Evolutionary conservation across 2,329 filamentous ascomycete species (phyloP), one percentile per base, ranked within the genome.

Genomic region (Fusarium proliferatum): DNA sequence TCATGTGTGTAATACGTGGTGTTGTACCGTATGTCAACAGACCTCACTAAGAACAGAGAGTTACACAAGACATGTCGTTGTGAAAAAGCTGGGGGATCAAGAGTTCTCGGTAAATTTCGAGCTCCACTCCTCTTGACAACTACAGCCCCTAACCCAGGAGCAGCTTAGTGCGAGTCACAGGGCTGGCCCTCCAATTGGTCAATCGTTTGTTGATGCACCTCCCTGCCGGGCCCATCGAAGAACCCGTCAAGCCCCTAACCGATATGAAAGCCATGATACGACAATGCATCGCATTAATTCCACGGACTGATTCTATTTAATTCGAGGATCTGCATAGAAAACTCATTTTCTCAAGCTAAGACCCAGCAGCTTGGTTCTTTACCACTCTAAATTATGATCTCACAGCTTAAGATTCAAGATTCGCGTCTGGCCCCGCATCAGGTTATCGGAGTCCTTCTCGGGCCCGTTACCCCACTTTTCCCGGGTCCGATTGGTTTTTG

Each of bases 81-180:
- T 9, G 19, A 73, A 73, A 73, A 74, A 34, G 28, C 46, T 48
- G 67, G 71, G 71, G 71, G 57, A 55, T 73, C 57, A 57, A 67
- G 63, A 63, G 57, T 61, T 30, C 48, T 49, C 58, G 70, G 62
- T 71, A 61, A 73, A 68, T 71, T 61, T 59, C 43, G n/a, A 61
- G 59, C 34, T 56, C 55, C 57, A 61, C 34, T 55, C 11, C 15
- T n/a, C 15, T 39, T 42, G 33, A 19, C 39, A 42, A n/a, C 45
- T 57, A 52, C 61, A 62, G 38, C 48, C 19, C 4, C 23, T 13
- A 13, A n/a, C 5, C 30, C 53, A 17, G 10, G 9, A 16, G 11
- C 1, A 26, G 61, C 15, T 57, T 67, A 61, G 42, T 8, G 17
- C 11, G 3, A 6, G 5, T 23, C 28, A 21, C 42, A 59, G 23